Evolutionary conservation across 768 basidiomycete species (phyloP).

Genomic region (Amyloporia xantha): DNA sequence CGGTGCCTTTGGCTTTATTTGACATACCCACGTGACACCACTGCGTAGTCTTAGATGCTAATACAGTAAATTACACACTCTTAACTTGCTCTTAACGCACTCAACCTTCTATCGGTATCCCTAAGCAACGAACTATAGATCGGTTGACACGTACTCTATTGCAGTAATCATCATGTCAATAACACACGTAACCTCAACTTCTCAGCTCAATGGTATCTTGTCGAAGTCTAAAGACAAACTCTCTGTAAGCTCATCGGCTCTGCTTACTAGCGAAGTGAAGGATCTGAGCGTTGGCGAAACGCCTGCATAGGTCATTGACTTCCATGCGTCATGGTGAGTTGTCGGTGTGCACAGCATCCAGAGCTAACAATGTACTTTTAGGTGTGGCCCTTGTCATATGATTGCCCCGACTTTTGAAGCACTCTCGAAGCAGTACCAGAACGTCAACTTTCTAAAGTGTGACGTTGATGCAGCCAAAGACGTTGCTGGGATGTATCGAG

Average conservation of each 20-base stretch:
- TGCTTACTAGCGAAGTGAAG: too few relatives aligned
- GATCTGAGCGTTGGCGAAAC: too few relatives aligned
- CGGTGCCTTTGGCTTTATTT: conserved; percentile 14
- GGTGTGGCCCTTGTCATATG: conserved; percentile 83
- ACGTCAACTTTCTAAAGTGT: conserved; percentile 79
- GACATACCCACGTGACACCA: conserved; percentile 9
- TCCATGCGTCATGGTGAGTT: conserved; percentile 76
- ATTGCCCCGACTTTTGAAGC: conserved; percentile 75
- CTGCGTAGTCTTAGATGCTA: not conserved
- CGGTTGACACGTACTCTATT: not conserved
- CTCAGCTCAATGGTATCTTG: conserved; percentile 55
- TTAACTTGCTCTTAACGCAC: not conserved
- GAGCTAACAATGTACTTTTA: conserved; percentile 20
- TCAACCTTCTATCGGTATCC: not conserved
- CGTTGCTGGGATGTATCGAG: conserved; percentile 53
- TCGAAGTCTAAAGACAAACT: conserved; percentile 56
- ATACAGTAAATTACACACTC: not conserved
- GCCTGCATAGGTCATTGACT: conserved; percentile 73
- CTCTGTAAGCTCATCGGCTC: conserved; percentile 55
- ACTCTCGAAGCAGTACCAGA: conserved; percentile 58
- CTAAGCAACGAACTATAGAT: not conserved
- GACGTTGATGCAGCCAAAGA: conserved; percentile 70
- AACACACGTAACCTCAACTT: conserved; percentile 54
- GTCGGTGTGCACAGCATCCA: not conserved
- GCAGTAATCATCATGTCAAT: conserved; percentile 40